A percentile compares a stretch with the other conserved stretches of the same genome.
These are phyloP conservation scores for Fusarium sp. DNA, from an alignment of 2,329 filamentous ascomycete genomes.

Conservation along the genomic window DNA sequence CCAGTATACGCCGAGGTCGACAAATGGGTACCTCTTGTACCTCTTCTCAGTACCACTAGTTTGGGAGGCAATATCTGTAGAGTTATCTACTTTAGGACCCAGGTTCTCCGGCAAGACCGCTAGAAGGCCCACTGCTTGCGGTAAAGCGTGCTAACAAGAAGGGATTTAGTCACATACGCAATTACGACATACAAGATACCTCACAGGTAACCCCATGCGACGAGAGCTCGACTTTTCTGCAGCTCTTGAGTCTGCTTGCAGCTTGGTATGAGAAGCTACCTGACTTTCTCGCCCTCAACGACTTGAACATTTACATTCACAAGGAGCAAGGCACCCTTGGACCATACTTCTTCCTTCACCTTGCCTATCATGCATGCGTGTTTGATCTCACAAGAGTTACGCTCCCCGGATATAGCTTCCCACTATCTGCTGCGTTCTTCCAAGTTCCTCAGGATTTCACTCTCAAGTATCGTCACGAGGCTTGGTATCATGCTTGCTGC, in stretches of 20 bases:
- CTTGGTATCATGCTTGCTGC: not conserved
- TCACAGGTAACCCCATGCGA: not conserved
- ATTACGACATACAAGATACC: not conserved
- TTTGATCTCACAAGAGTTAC: not conserved
- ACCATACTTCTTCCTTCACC: not conserved
- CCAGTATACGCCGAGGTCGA: not conserved
- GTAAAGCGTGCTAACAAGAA: not conserved
- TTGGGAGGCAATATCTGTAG: not conserved
- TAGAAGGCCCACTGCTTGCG: no score
- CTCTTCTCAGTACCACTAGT: not conserved
- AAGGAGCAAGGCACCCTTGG: not conserved
- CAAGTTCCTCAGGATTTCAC: not conserved
- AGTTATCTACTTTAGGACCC: not conserved
- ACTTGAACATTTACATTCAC: slow-evolving; percentile 3
- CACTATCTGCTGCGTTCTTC: not conserved
- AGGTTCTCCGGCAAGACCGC: not conserved
- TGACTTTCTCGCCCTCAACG: slow-evolving; percentile 3
- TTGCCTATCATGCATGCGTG: not conserved
- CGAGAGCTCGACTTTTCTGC: not conserved
- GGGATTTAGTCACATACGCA: not conserved
- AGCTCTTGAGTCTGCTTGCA: not conserved
- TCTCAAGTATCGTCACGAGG: not conserved
- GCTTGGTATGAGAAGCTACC: not conserved
- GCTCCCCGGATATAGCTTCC: not conserved
- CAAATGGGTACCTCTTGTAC: not conserved